A percentile compares a stretch with the other conserved stretches of the same genome.
phyloP scores from a whole-genome alignment of 2,329 filamentous ascomycete genomes.

The Xylaria sp. region DNA sequence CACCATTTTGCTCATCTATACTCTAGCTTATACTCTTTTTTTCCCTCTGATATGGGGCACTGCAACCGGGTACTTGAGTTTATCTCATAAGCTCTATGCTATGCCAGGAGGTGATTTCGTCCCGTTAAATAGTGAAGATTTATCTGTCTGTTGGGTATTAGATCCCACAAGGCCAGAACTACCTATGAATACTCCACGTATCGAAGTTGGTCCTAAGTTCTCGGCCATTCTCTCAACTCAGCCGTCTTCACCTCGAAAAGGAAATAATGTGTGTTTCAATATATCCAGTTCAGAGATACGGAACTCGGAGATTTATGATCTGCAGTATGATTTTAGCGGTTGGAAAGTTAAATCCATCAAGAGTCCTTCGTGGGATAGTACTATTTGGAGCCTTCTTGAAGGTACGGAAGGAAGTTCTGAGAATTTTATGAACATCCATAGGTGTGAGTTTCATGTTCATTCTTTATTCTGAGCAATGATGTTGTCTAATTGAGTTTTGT shows the following conservation, averaged over 20 bases:
- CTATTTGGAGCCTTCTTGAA: background rate
- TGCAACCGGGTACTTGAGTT: constrained; percentile 26
- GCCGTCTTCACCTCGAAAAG: too few species aligned
- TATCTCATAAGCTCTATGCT: constrained; percentile 28
- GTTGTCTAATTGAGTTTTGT: background rate
- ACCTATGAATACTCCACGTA: background rate
- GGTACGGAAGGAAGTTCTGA: background rate
- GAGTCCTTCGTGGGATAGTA: background rate
- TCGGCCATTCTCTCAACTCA: background rate
- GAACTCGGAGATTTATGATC: background rate
- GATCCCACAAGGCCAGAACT: background rate
- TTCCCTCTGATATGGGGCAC: constrained; percentile 23
- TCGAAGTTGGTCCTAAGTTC: background rate
- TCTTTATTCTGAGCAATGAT: too few species aligned
- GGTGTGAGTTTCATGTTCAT: too few species aligned
- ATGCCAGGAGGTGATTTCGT: constrained; percentile 22
- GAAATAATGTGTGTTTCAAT: too few species aligned
- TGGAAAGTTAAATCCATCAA: background rate
- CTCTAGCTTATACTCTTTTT: background rate
- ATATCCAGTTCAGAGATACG: background rate
- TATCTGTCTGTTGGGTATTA: background rate
- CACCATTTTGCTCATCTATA: background rate
- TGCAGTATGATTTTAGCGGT: background rate
- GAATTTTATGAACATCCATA: background rate
- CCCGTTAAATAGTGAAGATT: background rate